Percentiles rank a stretch among this genome's conserved stretches.
Evolutionary conservation across 2,329 filamentous ascomycete genomes (phyloP).

Genomic region (Talaromyces piceae): DNA sequence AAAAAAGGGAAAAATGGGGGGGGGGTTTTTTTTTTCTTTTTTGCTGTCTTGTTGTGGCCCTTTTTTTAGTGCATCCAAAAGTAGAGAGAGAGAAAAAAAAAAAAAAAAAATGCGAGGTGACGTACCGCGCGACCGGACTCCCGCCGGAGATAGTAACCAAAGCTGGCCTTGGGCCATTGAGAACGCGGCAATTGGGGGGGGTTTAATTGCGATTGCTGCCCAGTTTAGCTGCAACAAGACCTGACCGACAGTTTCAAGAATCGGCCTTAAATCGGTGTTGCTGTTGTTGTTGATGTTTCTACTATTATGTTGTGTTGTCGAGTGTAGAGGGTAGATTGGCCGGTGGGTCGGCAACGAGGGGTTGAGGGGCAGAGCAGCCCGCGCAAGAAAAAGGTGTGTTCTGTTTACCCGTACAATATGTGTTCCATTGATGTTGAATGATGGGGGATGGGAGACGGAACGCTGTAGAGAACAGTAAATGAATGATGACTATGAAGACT

Average conservation of each 20-base stretch:
- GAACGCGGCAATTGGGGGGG: too few species aligned
- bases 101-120: background rate
- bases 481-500: too few species aligned
- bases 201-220: too few species aligned
- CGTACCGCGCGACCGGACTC: background rate
- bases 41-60: background rate
- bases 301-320: background rate
- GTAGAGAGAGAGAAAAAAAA: too few species aligned
- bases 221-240: conserved; percentile 21
- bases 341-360: background rate
- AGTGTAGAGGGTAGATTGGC: conserved; percentile 5
- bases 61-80: background rate
- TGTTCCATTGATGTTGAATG: too few species aligned
- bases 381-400: too few species aligned
- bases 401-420: too few species aligned
- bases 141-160: background rate
- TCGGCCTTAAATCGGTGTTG: too few species aligned
- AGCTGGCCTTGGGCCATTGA: background rate
- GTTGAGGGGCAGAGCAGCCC: background rate
- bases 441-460: too few species aligned
- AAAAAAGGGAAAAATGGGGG: too few species aligned
- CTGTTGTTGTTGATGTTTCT: background rate
- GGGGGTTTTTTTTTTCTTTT: too few species aligned
- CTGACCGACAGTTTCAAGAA: conserved; percentile 2
- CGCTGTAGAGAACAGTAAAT: too few species aligned